Percentiles rank a stretch among this genome's conserved stretches.
Evolutionary conservation across 2,329 filamentous ascomycete genomes (phyloP).

Genomic region (Chaetomium strumarium): DNA sequence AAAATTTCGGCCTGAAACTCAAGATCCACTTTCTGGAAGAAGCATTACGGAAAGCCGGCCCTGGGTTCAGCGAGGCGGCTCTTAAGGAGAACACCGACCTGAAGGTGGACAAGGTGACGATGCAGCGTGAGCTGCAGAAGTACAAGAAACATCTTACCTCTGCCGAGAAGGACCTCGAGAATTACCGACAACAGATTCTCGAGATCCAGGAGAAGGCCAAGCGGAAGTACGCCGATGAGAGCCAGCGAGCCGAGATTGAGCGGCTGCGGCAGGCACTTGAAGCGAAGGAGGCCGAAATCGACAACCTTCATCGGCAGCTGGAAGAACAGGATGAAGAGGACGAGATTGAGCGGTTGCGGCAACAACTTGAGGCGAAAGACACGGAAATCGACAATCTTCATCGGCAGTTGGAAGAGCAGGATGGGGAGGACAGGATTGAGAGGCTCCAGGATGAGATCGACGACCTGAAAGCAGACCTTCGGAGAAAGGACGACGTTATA

Average conservation of each 20-base stretch:
- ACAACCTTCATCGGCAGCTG: slow-evolving; percentile 55
- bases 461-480: slow-evolving; percentile 68
- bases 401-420: slow-evolving; percentile 50
- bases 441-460: slow-evolving; percentile 67
- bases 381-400: slow-evolving; percentile 56
- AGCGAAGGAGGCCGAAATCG: slow-evolving; percentile 54
- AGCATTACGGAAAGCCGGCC: slow-evolving; percentile 77
- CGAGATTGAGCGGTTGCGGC: slow-evolving; percentile 58
- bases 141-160: slow-evolving; percentile 79
- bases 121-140: slow-evolving; percentile 78
- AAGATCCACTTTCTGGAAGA: slow-evolving; percentile 97
- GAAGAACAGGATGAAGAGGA: slow-evolving; percentile 51
- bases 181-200: slow-evolving; percentile 72
- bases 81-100: slow-evolving; percentile 93
- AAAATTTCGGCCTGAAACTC: slow-evolving; percentile 94
- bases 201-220: slow-evolving; percentile 80
- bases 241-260: slow-evolving; percentile 56
- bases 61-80: slow-evolving; percentile 81
- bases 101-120: slow-evolving; percentile 85
- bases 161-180: slow-evolving; percentile 81
- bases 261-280: slow-evolving; percentile 51
- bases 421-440: slow-evolving; percentile 53
- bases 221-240: slow-evolving; percentile 66
- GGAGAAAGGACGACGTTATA: slow-evolving; percentile 68
- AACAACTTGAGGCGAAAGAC: slow-evolving; percentile 52